Evolutionary conservation across 2,329 filamentous ascomycete species (phyloP).

Genomic region (Purpureocillium lavendulum): DNA sequence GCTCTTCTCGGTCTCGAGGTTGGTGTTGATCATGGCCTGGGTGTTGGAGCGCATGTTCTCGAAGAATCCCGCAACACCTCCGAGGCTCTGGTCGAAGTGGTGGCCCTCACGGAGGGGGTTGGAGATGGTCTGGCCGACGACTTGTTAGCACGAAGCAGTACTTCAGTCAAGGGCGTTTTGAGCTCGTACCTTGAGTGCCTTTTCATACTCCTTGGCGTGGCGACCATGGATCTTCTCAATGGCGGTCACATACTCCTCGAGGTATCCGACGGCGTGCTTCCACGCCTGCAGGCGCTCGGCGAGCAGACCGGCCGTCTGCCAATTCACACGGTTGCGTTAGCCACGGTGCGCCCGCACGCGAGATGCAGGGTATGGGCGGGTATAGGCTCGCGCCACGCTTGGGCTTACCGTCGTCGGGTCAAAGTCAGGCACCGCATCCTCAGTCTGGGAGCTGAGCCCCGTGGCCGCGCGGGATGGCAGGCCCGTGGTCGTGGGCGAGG

Average conservation of each 20-base stretch:
- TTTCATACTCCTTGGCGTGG: conserved; percentile 92
- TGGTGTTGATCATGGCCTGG: conserved; percentile 80
- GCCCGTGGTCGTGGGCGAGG: conserved; percentile 20
- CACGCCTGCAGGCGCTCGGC: conserved; percentile 84
- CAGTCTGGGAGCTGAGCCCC: conserved; percentile 35
- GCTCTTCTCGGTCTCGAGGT: conserved; percentile 84
- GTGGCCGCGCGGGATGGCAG: conserved; percentile 41
- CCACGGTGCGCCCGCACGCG: not conserved
- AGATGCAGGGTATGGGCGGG: not conserved
- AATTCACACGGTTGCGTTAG: not conserved
- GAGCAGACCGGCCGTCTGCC: conserved; percentile 68
- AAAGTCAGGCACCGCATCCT: conserved; percentile 50
- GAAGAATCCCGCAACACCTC: conserved; percentile 81
- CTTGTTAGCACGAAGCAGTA: no score
- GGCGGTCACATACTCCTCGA: conserved; percentile 81
- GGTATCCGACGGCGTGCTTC: conserved; percentile 87
- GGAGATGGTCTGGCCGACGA: conserved; percentile 59
- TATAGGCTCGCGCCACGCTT: not conserved
- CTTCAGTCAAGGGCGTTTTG: not conserved
- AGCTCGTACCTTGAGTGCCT: conserved; percentile 66
- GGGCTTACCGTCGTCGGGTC: conserved; percentile 49
- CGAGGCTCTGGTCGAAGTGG: conserved; percentile 87
- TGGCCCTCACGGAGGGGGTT: conserved; percentile 81
- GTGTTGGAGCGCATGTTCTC: conserved; percentile 93
- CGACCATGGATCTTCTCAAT: conserved; percentile 80